Evolutionary conservation across 2,329 filamentous ascomycete species (phyloP).

Genomic region (Sclerotinia minor): DNA sequence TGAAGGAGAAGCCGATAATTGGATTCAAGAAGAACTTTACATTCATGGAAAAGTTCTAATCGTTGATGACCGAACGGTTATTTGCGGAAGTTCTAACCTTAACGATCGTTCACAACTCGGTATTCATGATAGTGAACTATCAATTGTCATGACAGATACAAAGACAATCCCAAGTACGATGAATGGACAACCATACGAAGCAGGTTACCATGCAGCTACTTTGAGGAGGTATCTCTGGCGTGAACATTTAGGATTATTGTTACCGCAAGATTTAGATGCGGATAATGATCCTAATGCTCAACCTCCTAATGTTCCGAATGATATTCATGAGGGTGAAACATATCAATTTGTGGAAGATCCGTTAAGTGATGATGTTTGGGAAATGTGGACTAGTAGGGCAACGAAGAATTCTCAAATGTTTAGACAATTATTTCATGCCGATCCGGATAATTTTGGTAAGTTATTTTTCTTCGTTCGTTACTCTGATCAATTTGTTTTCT

Average conservation of each 20-base stretch:
- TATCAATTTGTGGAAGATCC: slow-evolving; percentile 71
- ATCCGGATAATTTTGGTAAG: slow-evolving; percentile 81
- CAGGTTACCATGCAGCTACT: slow-evolving; percentile 78
- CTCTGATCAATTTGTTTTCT: not conserved
- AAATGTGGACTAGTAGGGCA: slow-evolving; percentile 68
- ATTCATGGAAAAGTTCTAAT: slow-evolving; percentile 91
- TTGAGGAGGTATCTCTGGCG: slow-evolving; percentile 83
- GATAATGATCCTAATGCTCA: slow-evolving; percentile 69
- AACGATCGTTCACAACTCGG: slow-evolving; percentile 90
- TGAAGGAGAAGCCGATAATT: slow-evolving; percentile 78
- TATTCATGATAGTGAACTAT: slow-evolving; percentile 86
- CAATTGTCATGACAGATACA: slow-evolving; percentile 85
- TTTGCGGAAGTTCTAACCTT: slow-evolving; percentile 86
- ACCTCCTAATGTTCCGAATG: slow-evolving; percentile 69
- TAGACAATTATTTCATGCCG: slow-evolving; percentile 79
- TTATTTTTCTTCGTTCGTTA: slow-evolving; percentile 17
- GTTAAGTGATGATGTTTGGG: slow-evolving; percentile 64
- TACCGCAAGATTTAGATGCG: slow-evolving; percentile 69
- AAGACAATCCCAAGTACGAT: slow-evolving; percentile 70
- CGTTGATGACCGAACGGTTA: slow-evolving; percentile 79
- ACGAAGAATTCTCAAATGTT: slow-evolving; percentile 73
- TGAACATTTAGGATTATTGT: slow-evolving; percentile 83
- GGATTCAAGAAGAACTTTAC: slow-evolving; percentile 95
- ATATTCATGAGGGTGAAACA: slow-evolving; percentile 61
- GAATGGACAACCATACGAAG: slow-evolving; percentile 74